A percentile compares a stretch with the other conserved stretches of the same genome.
phyloP scores from a whole-genome alignment of 1,284 basidiomycete species.

The Porodaedalea pini region DNA sequence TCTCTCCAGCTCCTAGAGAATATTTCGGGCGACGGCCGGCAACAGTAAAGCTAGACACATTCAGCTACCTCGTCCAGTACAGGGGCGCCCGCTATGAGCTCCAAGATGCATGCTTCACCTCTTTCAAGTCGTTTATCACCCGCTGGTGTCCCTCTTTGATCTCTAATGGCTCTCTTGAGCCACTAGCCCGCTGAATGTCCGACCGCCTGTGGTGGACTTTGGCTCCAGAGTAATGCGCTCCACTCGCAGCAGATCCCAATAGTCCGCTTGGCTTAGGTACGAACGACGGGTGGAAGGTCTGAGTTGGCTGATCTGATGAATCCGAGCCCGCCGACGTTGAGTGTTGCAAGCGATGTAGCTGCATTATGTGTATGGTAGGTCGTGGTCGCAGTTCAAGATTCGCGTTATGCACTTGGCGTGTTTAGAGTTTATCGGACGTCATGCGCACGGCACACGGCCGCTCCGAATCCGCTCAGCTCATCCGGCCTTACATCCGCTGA shows the following conservation, averaged over 20 bases:
- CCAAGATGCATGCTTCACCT: constrained; percentile 34
- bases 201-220: constrained; percentile 24
- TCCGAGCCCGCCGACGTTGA: background rate
- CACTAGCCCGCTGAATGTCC: constrained; percentile 24
- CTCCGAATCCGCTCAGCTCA: background rate
- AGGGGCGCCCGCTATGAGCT: background rate
- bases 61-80: background rate
- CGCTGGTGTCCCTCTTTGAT: constrained; percentile 36
- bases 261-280: constrained; percentile 42
- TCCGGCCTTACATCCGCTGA: too few species aligned
- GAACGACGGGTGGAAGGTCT: constrained; percentile 42
- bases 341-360: background rate
- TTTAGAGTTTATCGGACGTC: background rate
- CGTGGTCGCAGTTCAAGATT: background rate
- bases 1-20: constrained; percentile 55
- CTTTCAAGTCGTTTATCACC: constrained; percentile 51
- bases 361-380: background rate
- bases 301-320: constrained; percentile 34
- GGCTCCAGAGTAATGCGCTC: constrained; percentile 28
- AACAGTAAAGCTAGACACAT: constrained; percentile 46
- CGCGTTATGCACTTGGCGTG: background rate
- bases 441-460: background rate
- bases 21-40: constrained; percentile 51
- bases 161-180: constrained; percentile 9
- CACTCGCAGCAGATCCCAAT: constrained; percentile 46